Evolutionary conservation across 2,329 filamentous ascomycete genomes (phyloP).

Genomic region (Ophiobolus disseminans): DNA sequence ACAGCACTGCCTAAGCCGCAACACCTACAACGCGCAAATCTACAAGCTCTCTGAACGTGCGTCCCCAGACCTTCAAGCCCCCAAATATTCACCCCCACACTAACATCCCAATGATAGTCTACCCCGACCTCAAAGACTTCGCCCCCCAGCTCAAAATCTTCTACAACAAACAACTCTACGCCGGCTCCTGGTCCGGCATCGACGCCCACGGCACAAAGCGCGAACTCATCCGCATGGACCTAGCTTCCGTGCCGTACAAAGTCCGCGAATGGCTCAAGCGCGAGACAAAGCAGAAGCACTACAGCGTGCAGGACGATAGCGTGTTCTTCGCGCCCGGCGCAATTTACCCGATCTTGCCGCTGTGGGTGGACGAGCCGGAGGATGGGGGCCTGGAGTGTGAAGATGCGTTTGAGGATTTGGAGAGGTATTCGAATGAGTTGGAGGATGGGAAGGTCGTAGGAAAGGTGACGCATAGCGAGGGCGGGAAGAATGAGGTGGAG

Average conservation of each 20-base stretch:
- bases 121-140: constrained; percentile 38
- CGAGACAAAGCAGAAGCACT: constrained; percentile 51
- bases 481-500: constrained; percentile 37
- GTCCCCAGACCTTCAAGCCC: not conserved
- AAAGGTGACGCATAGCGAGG: constrained; percentile 31
- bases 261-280: constrained; percentile 57
- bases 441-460: constrained; percentile 41
- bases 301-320: constrained; percentile 52
- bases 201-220: constrained; percentile 62
- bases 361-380: constrained; percentile 55
- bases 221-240: constrained; percentile 57
- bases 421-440: constrained; percentile 37
- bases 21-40: constrained; percentile 34
- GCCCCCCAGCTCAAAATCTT: constrained; percentile 48
- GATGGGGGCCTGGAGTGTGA: constrained; percentile 51
- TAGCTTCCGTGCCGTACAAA: constrained; percentile 53
- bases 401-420: constrained; percentile 44
- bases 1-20: constrained; percentile 23
- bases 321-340: constrained; percentile 63
- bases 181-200: constrained; percentile 61
- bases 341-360: constrained; percentile 58
- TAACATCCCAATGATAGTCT: constrained; percentile 19
- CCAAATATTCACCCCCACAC: not conserved
- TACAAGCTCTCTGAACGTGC: constrained; percentile 37
- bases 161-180: constrained; percentile 51